Conservation (phyloP, 2,329 filamentous ascomycete species). For the Penicillium sp. region DNA sequence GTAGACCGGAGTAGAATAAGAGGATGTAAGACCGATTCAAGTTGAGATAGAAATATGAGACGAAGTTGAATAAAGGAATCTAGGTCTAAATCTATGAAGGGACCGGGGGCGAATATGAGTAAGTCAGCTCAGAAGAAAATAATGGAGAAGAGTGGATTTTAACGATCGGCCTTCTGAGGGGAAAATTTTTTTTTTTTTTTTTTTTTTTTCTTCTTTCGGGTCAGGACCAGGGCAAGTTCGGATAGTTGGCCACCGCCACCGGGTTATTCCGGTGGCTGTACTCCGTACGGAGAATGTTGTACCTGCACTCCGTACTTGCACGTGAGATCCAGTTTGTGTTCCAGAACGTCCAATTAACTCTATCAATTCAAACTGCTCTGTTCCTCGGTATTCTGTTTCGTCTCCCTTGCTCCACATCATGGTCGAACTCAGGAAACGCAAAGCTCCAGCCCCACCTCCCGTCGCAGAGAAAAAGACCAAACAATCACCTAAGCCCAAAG, state of each 20-base stretch:
- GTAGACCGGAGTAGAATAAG: not conserved
- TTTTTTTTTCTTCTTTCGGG: conserved; percentile 1
- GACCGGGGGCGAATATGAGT: conserved; percentile 9
- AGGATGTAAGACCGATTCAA: not conserved
- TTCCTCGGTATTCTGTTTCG: not conserved
- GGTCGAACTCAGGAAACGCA: conserved; percentile 64
- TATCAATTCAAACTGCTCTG: not conserved
- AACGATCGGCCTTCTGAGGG: conserved; percentile 2
- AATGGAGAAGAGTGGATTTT: conserved; percentile 13
- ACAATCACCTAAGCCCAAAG: conserved; percentile 31
- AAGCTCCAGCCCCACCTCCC: conserved; percentile 51
- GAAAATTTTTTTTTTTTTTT: conserved; percentile 4
- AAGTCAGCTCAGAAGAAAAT: conserved; percentile 1
- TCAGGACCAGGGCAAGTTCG: conserved; percentile 8
- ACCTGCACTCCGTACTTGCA: not conserved
- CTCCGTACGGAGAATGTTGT: not conserved
- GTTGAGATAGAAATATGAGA: not conserved
- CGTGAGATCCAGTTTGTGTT: not conserved
- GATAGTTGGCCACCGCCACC: not conserved
- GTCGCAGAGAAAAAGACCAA: conserved; percentile 34
- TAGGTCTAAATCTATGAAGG: conserved; percentile 5
- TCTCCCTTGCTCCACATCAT: conserved; percentile 20
- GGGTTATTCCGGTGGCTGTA: not conserved
- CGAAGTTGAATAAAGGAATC: not conserved
- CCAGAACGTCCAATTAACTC: not conserved